Conservation (phyloP, 129 eudicot genomes). For the Cynara cardunculus region DNA sequence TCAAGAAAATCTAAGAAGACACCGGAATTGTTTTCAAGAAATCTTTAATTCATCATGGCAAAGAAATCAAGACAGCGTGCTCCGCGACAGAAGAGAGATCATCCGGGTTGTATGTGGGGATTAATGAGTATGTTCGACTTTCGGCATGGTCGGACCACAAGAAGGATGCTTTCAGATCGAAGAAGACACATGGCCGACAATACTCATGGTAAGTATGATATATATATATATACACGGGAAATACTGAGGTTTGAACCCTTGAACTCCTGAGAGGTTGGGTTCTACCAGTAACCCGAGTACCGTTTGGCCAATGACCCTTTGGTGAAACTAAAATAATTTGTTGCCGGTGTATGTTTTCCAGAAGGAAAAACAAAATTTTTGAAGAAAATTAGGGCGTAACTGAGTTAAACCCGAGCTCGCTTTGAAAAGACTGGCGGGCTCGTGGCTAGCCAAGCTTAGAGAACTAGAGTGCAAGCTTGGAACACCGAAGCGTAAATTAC, state of each 20-base stretch:
- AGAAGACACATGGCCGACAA: slow-evolving; percentile 32
- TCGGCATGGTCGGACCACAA: slow-evolving; percentile 64
- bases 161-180: slow-evolving; percentile 64
- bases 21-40: neutral
- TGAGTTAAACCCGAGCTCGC: neutral
- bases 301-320: neutral
- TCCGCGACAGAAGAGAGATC: slow-evolving; percentile 51
- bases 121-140: slow-evolving; percentile 76
- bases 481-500: no score
- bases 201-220: slow-evolving; percentile 48
- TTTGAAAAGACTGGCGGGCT: neutral
- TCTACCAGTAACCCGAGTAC: neutral
- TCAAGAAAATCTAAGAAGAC: slow-evolving; percentile 11
- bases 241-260: neutral
- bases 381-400: neutral
- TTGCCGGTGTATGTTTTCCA: neutral
- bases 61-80: slow-evolving; percentile 63
- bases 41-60: slow-evolving; percentile 43
- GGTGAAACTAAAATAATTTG: neutral
- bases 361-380: neutral
- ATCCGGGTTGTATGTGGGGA: slow-evolving; percentile 83
- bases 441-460: neutral
- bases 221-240: neutral
- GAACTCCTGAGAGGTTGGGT: neutral
- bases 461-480: neutral